phyloP scores from a whole-genome alignment of 805 yeast species.

The Candida xyloterini region DNA sequence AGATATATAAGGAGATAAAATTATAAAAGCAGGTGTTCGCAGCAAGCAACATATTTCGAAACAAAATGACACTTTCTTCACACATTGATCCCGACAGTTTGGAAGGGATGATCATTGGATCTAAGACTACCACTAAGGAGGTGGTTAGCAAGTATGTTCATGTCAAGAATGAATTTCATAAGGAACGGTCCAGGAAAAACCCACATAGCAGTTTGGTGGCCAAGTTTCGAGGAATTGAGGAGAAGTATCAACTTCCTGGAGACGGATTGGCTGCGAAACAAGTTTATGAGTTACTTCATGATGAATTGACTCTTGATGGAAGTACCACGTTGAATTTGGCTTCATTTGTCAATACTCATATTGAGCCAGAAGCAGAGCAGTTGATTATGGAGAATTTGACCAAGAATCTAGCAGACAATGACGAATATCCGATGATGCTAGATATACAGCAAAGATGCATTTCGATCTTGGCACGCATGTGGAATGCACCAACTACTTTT shows the following conservation, averaged over 20 bases:
- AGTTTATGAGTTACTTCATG: slow-evolving; percentile 63
- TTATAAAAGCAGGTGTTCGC: not conserved
- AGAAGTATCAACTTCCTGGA: slow-evolving; percentile 62
- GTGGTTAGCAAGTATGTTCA: slow-evolving; percentile 21
- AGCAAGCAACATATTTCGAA: not conserved
- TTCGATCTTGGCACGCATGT: slow-evolving; percentile 70
- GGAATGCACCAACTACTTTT: slow-evolving; percentile 61
- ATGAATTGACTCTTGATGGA: slow-evolving; percentile 80
- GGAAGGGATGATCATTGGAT: slow-evolving; percentile 34
- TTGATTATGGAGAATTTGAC: slow-evolving; percentile 69
- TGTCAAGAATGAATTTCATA: slow-evolving; percentile 20
- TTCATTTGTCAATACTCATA: slow-evolving; percentile 78
- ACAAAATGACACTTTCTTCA: slow-evolving; percentile 41
- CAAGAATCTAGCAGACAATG: slow-evolving; percentile 89
- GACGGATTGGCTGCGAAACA: slow-evolving; percentile 49
- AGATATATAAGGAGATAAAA: not conserved
- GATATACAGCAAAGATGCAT: slow-evolving; percentile 81
- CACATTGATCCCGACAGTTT: slow-evolving; percentile 46
- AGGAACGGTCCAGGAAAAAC: slow-evolving; percentile 4
- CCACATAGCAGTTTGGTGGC: slow-evolving; percentile 23
- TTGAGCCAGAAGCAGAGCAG: slow-evolving; percentile 50
- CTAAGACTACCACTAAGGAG: slow-evolving; percentile 7
- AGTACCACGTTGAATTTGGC: slow-evolving; percentile 82
- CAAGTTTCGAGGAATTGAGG: slow-evolving; percentile 33
- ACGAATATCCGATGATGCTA: slow-evolving; percentile 85